phyloP scores from a whole-genome alignment of 2,329 filamentous ascomycete species.

The Calycina marina region DNA sequence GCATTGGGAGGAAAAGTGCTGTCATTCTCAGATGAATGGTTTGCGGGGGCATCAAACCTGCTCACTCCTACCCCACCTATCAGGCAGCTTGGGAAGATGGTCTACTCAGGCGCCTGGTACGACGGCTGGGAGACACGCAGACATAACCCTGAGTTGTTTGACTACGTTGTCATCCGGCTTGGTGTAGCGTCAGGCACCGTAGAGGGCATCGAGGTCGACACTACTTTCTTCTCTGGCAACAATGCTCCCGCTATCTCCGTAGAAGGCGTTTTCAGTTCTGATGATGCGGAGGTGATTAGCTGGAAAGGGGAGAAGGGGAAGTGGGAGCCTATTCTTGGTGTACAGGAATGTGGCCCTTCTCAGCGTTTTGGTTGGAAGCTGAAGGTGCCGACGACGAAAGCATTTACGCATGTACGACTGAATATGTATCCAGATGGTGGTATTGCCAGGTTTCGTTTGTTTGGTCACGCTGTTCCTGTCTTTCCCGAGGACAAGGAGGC shows the following conservation, averaged over 20 bases:
- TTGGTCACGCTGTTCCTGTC: constrained; percentile 61
- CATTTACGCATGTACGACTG: constrained; percentile 65
- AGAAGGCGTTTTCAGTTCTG: constrained; percentile 54
- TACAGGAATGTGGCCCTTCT: constrained; percentile 59
- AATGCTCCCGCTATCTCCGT: constrained; percentile 68
- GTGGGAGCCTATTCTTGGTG: constrained; percentile 59
- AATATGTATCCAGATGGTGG: constrained; percentile 81
- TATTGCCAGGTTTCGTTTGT: constrained; percentile 67
- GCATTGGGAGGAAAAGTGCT: constrained; percentile 48
- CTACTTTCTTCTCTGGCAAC: constrained; percentile 69
- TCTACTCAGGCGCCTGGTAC: constrained; percentile 55
- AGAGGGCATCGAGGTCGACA: constrained; percentile 65
- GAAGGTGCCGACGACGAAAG: constrained; percentile 39
- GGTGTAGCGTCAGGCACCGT: constrained; percentile 59
- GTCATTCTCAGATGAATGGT: constrained; percentile 54
- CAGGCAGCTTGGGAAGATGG: constrained; percentile 50
- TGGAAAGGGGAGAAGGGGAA: constrained; percentile 43
- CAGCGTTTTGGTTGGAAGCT: constrained; percentile 63
- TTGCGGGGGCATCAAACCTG: constrained; percentile 49
- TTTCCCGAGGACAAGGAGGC: constrained; percentile 52
- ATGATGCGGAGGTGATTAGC: constrained; percentile 49
- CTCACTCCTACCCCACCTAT: constrained; percentile 49
- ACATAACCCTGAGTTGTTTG: constrained; percentile 48
- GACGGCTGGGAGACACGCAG: constrained; percentile 57
- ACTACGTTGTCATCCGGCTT: constrained; percentile 52